phyloP scores from a whole-genome alignment of 1,284 basidiomycete genomes.

The Tylopilus sp. region DNA sequence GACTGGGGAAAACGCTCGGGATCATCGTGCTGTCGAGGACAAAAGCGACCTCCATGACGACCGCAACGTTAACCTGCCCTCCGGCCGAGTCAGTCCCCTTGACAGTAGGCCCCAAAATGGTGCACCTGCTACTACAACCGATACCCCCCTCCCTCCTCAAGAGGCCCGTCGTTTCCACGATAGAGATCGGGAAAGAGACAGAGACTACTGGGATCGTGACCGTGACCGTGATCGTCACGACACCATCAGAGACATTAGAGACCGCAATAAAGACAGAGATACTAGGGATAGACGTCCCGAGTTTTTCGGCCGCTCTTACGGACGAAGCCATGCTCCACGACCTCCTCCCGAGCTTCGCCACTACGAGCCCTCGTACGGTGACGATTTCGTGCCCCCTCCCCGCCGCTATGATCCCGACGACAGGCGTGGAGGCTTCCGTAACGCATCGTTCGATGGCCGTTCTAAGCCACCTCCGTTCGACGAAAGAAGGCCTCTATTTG shows the following conservation, averaged over 20 bases:
- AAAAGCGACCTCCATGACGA: background rate
- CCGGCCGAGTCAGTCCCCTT: slow-evolving; percentile 6
- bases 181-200: slow-evolving; percentile 35
- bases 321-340: slow-evolving; percentile 38
- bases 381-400: slow-evolving; percentile 27
- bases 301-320: slow-evolving; percentile 36
- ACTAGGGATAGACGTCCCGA: slow-evolving; percentile 35
- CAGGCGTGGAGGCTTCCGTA: slow-evolving; percentile 22
- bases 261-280: slow-evolving; percentile 34
- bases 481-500: slow-evolving; percentile 24
- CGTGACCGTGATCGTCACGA: slow-evolving; percentile 32
- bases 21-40: slow-evolving; percentile 19
- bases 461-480: slow-evolving; percentile 24
- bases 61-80: slow-evolving; percentile 7
- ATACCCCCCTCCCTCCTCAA: slow-evolving; percentile 14
- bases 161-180: slow-evolving; percentile 25
- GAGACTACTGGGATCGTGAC: slow-evolving; percentile 31
- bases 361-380: slow-evolving; percentile 39
- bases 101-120: slow-evolving; percentile 16
- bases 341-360: slow-evolving; percentile 43
- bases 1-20: slow-evolving; percentile 19
- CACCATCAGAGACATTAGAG: slow-evolving; percentile 22
- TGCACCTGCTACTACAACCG: background rate
- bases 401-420: slow-evolving; percentile 36
- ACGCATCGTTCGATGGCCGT: slow-evolving; percentile 16